Evolutionary conservation across 2,329 filamentous ascomycete genomes (phyloP).

Genomic region (Emericellopsis atlantica): DNA sequence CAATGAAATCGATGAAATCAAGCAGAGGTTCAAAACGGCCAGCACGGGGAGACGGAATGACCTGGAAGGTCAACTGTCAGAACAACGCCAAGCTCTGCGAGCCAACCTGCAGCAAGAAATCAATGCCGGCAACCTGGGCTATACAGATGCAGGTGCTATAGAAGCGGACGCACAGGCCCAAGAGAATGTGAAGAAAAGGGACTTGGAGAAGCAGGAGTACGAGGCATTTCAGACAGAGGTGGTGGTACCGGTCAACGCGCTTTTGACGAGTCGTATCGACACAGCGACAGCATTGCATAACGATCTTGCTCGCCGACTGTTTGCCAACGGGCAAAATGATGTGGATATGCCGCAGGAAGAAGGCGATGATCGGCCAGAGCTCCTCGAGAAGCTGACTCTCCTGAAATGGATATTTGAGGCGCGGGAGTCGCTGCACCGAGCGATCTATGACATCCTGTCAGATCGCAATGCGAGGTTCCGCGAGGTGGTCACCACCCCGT

Average conservation of each 20-base stretch:
- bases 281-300: constrained; percentile 68
- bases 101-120: constrained; percentile 70
- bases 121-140: constrained; percentile 63
- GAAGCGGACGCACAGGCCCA: constrained; percentile 61
- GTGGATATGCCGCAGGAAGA: constrained; percentile 84
- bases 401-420: constrained; percentile 96
- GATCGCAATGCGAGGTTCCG: constrained; percentile 81
- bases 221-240: constrained; percentile 75
- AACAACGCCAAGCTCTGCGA: constrained; percentile 52
- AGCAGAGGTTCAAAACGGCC: constrained; percentile 44
- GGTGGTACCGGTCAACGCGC: constrained; percentile 69
- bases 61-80: constrained; percentile 31
- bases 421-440: constrained; percentile 75
- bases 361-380: constrained; percentile 86
- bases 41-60: constrained; percentile 48
- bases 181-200: constrained; percentile 59
- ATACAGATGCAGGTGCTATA: constrained; percentile 69
- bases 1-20: constrained; percentile 56
- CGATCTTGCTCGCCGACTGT: constrained; percentile 58
- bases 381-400: constrained; percentile 86
- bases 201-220: constrained; percentile 67
- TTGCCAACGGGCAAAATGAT: constrained; percentile 50
- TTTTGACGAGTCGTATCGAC: constrained; percentile 63
- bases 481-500: constrained; percentile 71
- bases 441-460: constrained; percentile 72